Conservation (phyloP, 495 filamentous ascomycete species). For the Trichoderma parareesei region DNA sequence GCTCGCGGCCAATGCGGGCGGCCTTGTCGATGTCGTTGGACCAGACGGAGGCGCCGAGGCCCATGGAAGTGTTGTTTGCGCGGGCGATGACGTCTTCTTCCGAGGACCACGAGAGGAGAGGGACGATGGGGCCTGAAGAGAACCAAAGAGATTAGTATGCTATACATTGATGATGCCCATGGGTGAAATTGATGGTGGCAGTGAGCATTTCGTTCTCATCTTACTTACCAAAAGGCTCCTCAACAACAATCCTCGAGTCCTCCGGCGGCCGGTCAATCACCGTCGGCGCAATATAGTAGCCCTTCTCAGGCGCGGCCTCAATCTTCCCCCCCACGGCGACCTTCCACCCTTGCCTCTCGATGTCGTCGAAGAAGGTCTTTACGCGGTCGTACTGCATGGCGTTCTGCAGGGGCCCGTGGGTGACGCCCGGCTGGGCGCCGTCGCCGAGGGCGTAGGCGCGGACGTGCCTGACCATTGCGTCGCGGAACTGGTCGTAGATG, state of each 20-base stretch:
- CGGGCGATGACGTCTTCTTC: slow-evolving; percentile 50
- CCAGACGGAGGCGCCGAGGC: slow-evolving; percentile 52
- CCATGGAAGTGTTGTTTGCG: slow-evolving; percentile 49
- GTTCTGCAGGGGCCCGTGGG: slow-evolving; percentile 55
- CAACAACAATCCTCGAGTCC: slow-evolving; percentile 31
- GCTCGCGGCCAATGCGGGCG: slow-evolving; percentile 37
- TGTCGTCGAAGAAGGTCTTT: slow-evolving; percentile 37
- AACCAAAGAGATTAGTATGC: background rate
- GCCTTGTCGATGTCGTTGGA: slow-evolving; percentile 43
- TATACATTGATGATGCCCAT: background rate
- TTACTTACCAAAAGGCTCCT: slow-evolving; percentile 38
- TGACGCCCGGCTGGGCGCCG: slow-evolving; percentile 29
- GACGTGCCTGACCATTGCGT: slow-evolving; percentile 41
- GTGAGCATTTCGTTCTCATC: background rate
- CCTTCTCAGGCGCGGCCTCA: slow-evolving; percentile 10
- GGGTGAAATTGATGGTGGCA: too few relatives aligned
- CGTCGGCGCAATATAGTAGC: slow-evolving; percentile 40
- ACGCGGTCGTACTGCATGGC: slow-evolving; percentile 48
- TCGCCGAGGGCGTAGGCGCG: slow-evolving; percentile 37
- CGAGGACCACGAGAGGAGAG: slow-evolving; percentile 44
- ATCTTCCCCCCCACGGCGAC: slow-evolving; percentile 34
- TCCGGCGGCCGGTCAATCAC: slow-evolving; percentile 42
- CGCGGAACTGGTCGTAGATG: slow-evolving; percentile 57
- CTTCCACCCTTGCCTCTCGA: slow-evolving; percentile 36
- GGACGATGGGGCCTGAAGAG: slow-evolving; percentile 41